Evolutionary conservation across 441 rosid genomes (phyloP).

Genomic region (Euphorbia schlechtendalii): DNA sequence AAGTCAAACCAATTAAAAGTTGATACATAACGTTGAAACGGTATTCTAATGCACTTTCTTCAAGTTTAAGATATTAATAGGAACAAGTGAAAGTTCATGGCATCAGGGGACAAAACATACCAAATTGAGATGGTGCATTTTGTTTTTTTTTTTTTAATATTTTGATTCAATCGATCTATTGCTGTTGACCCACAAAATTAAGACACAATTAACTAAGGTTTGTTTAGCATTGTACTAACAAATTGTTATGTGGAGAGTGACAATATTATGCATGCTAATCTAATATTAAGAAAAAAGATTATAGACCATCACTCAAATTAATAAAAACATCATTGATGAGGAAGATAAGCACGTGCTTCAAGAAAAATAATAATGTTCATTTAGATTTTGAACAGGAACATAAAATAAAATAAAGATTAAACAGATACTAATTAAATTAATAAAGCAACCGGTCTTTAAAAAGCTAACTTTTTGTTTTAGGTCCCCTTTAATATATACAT

Average conservation of each 20-base stretch:
- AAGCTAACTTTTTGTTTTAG: constrained; percentile 9
- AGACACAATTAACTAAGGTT: not conserved
- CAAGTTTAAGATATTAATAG: too few species aligned
- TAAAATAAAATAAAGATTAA: constrained; percentile 2
- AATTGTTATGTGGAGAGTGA: not conserved
- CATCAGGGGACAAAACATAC: too few species aligned
- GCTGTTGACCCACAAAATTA: not conserved
- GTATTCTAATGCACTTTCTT: too few species aligned
- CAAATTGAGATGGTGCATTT: too few species aligned
- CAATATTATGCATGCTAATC: not conserved
- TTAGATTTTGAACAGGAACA: not conserved
- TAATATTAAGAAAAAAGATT: not conserved
- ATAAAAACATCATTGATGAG: constrained; percentile 2
- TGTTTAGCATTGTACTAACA: not conserved
- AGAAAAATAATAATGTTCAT: not conserved
- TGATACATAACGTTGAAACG: too few species aligned
- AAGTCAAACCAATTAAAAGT: too few species aligned
- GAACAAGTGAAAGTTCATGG: too few species aligned
- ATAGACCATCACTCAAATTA: not conserved
- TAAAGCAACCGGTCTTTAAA: not conserved
- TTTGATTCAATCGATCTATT: too few species aligned
- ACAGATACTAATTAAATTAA: not conserved
- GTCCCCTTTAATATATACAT: constrained; percentile 12
- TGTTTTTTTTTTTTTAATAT: too few species aligned
- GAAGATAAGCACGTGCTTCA: constrained; percentile 15